These are phyloP conservation scores for Lactarius vividus DNA, from an alignment of 768 basidiomycete species.

Conservation along the genomic window DNA sequence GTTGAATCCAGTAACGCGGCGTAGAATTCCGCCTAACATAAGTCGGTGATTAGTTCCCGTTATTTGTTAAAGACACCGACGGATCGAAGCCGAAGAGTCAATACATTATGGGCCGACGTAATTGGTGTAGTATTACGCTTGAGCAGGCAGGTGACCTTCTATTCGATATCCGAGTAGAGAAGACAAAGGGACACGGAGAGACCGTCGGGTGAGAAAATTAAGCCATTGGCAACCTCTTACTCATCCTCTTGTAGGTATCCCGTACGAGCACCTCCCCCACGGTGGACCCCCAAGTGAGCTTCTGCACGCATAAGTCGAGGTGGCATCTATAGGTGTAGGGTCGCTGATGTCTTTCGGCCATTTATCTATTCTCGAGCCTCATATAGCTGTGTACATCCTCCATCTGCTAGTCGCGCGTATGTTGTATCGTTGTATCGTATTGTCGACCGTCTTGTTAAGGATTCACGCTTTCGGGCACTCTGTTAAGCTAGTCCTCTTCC, in stretches of 20 bases:
- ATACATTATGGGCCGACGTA: constrained; percentile 83
- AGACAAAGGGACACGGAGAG: constrained; percentile 73
- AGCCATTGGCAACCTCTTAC: not conserved
- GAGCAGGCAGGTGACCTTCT: constrained; percentile 62
- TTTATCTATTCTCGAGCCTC: constrained; percentile 3
- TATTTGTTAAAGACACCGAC: constrained; percentile 76
- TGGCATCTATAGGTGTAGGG: no score
- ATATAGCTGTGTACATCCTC: constrained; percentile 16
- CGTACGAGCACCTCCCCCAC: constrained; percentile 34
- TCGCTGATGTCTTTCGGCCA: not conserved
- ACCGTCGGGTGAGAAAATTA: constrained; percentile 66
- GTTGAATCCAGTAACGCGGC: not conserved
- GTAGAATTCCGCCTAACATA: constrained; percentile 2
- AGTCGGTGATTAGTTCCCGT: constrained; percentile 50
- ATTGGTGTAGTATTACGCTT: constrained; percentile 77
- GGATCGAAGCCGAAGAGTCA: constrained; percentile 73
- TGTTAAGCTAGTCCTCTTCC: constrained; percentile 23
- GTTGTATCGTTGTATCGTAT: constrained; percentile 16
- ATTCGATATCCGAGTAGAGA: constrained; percentile 87
- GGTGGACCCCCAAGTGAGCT: constrained; percentile 30
- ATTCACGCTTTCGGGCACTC: not conserved
- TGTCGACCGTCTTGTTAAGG: not conserved
- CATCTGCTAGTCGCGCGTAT: not conserved
- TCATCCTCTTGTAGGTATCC: constrained; percentile 29
- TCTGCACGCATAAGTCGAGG: not conserved